Percentiles rank a stretch among this genome's conserved stretches.
Conservation (phyloP, 2,329 filamentous ascomycete genomes). For the Cladosporium sp. region DNA sequence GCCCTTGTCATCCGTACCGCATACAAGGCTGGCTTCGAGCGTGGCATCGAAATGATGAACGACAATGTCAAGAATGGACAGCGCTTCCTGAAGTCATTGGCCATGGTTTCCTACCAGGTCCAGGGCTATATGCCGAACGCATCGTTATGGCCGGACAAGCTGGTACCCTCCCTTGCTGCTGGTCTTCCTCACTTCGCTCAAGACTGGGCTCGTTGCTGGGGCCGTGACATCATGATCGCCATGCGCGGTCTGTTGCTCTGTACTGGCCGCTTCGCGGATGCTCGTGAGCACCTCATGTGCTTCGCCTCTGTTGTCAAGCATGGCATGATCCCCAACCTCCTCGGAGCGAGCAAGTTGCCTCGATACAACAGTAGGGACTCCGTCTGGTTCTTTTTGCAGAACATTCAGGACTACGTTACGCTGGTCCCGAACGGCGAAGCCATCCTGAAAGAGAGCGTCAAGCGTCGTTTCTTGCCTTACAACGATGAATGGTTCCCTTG, state of each 20-base stretch:
- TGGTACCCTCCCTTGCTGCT: constrained; percentile 82
- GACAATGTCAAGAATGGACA: constrained; percentile 75
- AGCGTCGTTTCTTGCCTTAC: constrained; percentile 85
- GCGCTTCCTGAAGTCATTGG: constrained; percentile 81
- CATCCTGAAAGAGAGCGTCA: constrained; percentile 72
- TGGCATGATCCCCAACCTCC: constrained; percentile 93
- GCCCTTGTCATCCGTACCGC: constrained; percentile 82
- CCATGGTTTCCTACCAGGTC: constrained; percentile 88
- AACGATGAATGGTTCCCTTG: constrained; percentile 91
- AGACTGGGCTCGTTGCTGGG: constrained; percentile 96
- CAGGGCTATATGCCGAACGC: constrained; percentile 86
- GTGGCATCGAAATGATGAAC: constrained; percentile 74
- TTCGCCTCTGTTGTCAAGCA: constrained; percentile 97
- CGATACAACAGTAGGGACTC: constrained; percentile 96
- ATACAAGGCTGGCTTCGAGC: constrained; percentile 77
- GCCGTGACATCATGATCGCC: constrained; percentile 94
- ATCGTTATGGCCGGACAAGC: constrained; percentile 81
- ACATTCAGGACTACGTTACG: constrained; percentile 86
- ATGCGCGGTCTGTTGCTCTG: constrained; percentile 87
- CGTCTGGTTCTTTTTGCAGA: constrained; percentile 96
- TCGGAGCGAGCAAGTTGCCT: constrained; percentile 79
- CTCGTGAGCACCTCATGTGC: constrained; percentile 87
- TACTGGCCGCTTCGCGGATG: constrained; percentile 82
- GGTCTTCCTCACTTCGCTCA: constrained; percentile 91
- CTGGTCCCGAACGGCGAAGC: constrained; percentile 73